These are phyloP conservation scores for Talaromyces amestolkiae DNA, from an alignment of 2,329 filamentous ascomycete species.

Conservation along the genomic window DNA sequence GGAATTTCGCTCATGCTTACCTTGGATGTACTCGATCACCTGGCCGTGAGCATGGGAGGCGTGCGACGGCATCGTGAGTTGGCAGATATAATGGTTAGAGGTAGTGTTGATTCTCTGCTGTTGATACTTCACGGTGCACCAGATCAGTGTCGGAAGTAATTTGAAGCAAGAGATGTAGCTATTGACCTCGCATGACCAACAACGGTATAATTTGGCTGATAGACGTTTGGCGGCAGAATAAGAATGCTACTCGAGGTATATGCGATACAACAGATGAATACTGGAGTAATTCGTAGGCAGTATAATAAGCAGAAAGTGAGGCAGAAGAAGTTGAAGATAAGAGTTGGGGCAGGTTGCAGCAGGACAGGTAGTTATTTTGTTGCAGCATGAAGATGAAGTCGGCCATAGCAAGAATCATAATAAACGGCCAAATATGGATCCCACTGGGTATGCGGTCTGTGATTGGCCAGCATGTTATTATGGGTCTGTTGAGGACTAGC, in stretches of 20 bases:
- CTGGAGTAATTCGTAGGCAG: neutral
- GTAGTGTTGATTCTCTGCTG: neutral
- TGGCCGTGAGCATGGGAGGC: conserved; percentile 70
- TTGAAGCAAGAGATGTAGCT: conserved; percentile 7
- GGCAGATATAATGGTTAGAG: neutral
- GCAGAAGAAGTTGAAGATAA: conserved; percentile 20
- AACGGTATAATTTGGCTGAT: neutral
- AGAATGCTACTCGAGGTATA: conserved; percentile 19
- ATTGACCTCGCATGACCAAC: conserved; percentile 14
- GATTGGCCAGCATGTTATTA: conserved; percentile 42
- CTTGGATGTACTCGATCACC: conserved; percentile 94
- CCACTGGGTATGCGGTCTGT: conserved; percentile 33
- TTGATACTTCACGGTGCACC: neutral
- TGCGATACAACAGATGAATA: conserved; percentile 17
- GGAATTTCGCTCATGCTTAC: conserved; percentile 58
- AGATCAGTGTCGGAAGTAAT: neutral
- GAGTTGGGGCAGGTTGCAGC: conserved; percentile 13
- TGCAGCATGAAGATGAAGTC: neutral
- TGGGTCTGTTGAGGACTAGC: conserved; percentile 33
- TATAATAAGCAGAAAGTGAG: neutral
- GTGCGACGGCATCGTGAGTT: conserved; percentile 45
- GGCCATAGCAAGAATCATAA: conserved; percentile 26
- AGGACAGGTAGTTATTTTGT: neutral
- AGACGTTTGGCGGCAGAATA: neutral
- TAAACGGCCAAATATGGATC: neutral